A percentile compares a stretch with the other conserved stretches of the same genome.
phyloP scores from a whole-genome alignment of 495 filamentous ascomycete species.

The Xanthoparmelia taractica region DNA sequence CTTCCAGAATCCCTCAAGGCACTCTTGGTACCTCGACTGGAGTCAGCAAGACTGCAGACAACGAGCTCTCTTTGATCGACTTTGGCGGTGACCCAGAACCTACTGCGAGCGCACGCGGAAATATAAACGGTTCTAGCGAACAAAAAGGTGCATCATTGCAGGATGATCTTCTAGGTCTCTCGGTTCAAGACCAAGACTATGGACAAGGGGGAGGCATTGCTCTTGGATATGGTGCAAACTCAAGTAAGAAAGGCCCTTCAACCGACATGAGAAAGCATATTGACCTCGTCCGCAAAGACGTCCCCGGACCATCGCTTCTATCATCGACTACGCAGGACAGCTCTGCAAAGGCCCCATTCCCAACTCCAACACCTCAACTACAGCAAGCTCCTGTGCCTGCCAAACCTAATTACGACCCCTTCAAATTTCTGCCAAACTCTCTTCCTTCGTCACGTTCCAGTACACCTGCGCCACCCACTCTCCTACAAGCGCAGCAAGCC shows the following conservation, averaged over 20 bases:
- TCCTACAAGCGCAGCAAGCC: constrained; percentile 33
- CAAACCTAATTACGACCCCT: constrained; percentile 55
- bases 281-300: constrained; percentile 32
- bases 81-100: constrained; percentile 66
- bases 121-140: constrained; percentile 16
- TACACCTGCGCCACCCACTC: constrained; percentile 37
- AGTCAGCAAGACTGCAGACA: constrained; percentile 64
- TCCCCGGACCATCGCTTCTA: constrained; percentile 56
- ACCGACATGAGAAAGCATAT: background rate
- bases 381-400: constrained; percentile 35
- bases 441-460: constrained; percentile 42
- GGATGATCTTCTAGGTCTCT: constrained; percentile 64
- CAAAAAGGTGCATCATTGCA: constrained; percentile 41
- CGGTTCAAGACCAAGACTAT: constrained; percentile 54
- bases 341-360: constrained; percentile 39
- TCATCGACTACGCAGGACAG: constrained; percentile 55
- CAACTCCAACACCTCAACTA: constrained; percentile 32
- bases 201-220: constrained; percentile 77
- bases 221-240: constrained; percentile 67
- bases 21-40: constrained; percentile 65
- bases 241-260: constrained; percentile 39
- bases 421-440: constrained; percentile 44
- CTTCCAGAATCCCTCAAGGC: constrained; percentile 77
- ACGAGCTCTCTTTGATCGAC: constrained; percentile 90
- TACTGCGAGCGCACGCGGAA: constrained; percentile 31